These are phyloP conservation scores for Corymbia calophylla DNA, from an alignment of 441 rosid genomes.

Conservation along the genomic window DNA sequence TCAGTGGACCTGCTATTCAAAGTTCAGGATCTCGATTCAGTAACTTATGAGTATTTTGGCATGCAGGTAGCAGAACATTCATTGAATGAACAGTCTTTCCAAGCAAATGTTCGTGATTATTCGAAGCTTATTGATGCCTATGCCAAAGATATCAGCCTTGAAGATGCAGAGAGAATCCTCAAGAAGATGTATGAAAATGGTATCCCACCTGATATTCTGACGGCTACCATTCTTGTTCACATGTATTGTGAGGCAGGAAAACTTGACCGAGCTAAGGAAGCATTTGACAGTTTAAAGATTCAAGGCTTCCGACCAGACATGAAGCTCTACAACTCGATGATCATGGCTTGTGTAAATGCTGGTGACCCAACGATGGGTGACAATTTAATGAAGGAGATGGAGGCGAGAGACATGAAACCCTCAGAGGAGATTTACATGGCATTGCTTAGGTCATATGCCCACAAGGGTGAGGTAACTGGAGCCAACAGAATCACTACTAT, in stretches of 20 bases:
- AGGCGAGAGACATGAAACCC: conserved; percentile 33
- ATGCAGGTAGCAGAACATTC: conserved; percentile 63
- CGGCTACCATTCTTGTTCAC: conserved; percentile 38
- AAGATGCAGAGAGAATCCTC: conserved; percentile 71
- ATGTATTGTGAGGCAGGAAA: conserved; percentile 71
- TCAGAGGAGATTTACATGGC: conserved; percentile 57
- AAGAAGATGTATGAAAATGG: conserved; percentile 65
- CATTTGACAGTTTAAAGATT: conserved; percentile 49
- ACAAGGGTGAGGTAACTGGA: conserved; percentile 32
- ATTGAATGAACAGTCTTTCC: conserved; percentile 57
- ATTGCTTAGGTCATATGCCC: conserved; percentile 57
- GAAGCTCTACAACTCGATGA: conserved; percentile 58
- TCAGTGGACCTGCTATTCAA: neutral
- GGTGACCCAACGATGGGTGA: conserved; percentile 44
- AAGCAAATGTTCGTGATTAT: conserved; percentile 48
- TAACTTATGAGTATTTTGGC: conserved; percentile 12
- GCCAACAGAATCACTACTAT: conserved; percentile 29
- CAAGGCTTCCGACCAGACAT: conserved; percentile 55
- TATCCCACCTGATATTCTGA: conserved; percentile 47
- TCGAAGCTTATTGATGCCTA: conserved; percentile 56
- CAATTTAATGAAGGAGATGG: conserved; percentile 47
- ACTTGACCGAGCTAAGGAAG: conserved; percentile 56
- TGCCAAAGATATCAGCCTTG: conserved; percentile 42
- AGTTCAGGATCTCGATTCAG: conserved; percentile 2
- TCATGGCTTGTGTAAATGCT: conserved; percentile 60